phyloP scores from a whole-genome alignment of 106 monocot species.

The Apostasia ramifera region DNA sequence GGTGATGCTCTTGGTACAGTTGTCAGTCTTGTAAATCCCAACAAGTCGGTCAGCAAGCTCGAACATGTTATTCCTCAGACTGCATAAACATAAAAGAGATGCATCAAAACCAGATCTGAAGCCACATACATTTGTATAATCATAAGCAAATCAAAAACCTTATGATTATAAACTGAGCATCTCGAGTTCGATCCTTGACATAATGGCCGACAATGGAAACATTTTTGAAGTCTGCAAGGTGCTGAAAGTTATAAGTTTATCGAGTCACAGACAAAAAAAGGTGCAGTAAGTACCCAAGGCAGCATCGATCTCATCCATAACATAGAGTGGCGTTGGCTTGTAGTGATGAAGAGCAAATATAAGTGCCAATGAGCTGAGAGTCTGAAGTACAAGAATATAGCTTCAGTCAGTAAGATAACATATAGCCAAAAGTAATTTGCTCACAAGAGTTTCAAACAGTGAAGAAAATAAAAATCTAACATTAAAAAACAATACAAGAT shows the following conservation, averaged over 20 bases:
- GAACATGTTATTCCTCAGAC: conserved; percentile 97
- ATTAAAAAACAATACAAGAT: no score
- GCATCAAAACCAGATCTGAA: neutral
- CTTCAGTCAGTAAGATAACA: neutral
- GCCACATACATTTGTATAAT: neutral
- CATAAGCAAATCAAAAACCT: conserved; percentile 38
- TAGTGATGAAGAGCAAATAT: conserved; percentile 98
- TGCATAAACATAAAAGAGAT: conserved; percentile 16
- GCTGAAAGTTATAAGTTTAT: conserved; percentile 7
- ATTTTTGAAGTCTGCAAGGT: conserved; percentile 84
- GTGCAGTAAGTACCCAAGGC: conserved; percentile 61
- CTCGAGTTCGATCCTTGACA: conserved; percentile 57
- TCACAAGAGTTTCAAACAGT: neutral
- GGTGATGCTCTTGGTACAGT: conserved; percentile 96
- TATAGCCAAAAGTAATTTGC: neutral
- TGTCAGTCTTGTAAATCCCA: conserved; percentile 97
- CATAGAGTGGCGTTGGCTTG: conserved; percentile 95
- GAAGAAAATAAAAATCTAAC: no score
- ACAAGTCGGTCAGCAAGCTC: conserved; percentile 93
- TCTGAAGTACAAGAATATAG: conserved; percentile 39
- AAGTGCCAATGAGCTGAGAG: conserved; percentile 83
- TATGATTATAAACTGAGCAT: conserved; percentile 96
- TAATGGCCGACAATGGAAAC: conserved; percentile 98
- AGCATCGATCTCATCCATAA: conserved; percentile 99
- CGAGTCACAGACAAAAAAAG: neutral